Conservation (phyloP, 225 moss, liverwort and hornwort species). For the Polytrichum formosum region DNA sequence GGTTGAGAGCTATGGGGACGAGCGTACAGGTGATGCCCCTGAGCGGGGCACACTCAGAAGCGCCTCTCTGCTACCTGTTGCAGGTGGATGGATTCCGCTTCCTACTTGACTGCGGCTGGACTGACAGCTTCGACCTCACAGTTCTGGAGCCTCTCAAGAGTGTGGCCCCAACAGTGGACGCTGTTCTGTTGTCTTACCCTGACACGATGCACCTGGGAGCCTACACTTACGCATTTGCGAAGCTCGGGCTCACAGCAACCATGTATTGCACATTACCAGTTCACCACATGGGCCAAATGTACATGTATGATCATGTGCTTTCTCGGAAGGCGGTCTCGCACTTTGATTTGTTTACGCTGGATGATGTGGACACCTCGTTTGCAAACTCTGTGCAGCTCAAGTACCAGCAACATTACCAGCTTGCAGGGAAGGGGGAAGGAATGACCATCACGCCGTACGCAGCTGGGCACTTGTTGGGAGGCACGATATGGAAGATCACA, state of each 20-base stretch:
- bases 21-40: constrained; percentile 93
- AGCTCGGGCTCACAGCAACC: constrained; percentile 91
- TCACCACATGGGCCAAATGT: constrained; percentile 99
- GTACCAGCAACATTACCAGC: constrained; percentile 85
- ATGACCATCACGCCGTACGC: constrained; percentile 96
- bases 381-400: constrained; percentile 87
- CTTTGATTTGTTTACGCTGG: constrained; percentile 92
- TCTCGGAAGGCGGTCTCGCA: constrained; percentile 95
- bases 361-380: constrained; percentile 94
- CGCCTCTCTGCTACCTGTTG: constrained; percentile 92
- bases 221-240: constrained; percentile 86
- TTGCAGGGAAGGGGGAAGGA: constrained; percentile 95
- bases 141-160: constrained; percentile 87
- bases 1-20: constrained; percentile 32
- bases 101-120: constrained; percentile 97
- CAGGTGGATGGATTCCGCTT: constrained; percentile 89
- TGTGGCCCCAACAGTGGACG: constrained; percentile 87
- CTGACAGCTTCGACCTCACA: constrained; percentile 79
- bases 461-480: constrained; percentile 91
- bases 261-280: constrained; percentile 99
- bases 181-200: constrained; percentile 86
- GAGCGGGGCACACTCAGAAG: constrained; percentile 98
- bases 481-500: constrained; percentile 95
- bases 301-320: constrained; percentile 98
- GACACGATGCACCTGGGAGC: constrained; percentile 98